These are phyloP conservation scores for Scedosporium apiospermum DNA, from an alignment of 2,329 filamentous ascomycete species.

Conservation along the genomic window DNA sequence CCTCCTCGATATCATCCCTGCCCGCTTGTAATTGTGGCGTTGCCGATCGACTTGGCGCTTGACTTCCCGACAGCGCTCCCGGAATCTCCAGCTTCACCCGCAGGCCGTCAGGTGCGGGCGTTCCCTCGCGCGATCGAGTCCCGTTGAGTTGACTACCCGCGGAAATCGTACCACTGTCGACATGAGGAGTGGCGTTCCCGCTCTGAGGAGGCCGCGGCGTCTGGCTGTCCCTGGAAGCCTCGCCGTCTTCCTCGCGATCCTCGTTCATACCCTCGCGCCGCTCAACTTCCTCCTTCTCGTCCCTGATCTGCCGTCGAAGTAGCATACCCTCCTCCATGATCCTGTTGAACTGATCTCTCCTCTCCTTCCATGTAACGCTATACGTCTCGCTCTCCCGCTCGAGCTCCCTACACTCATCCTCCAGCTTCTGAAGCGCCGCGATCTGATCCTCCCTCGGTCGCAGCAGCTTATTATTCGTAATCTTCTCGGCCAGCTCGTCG, in stretches of 20 bases:
- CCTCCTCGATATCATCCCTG: constrained; percentile 26
- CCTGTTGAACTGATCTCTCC: constrained; percentile 74
- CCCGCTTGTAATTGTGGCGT: constrained; percentile 18
- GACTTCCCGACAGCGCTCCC: constrained; percentile 12
- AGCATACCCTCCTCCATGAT: constrained; percentile 90
- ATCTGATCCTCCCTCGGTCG: constrained; percentile 78
- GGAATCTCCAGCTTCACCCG: constrained; percentile 9
- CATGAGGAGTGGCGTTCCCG: constrained; percentile 15
- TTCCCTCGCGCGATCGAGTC: constrained; percentile 16
- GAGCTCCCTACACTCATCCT: constrained; percentile 80
- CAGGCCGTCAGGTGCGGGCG: constrained; percentile 19
- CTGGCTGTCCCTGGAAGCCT: constrained; percentile 33
- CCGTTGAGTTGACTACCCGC: neutral
- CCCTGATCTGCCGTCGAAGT: constrained; percentile 74
- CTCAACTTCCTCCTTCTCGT: constrained; percentile 93
- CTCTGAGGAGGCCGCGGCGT: constrained; percentile 42
- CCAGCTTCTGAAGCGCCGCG: constrained; percentile 67
- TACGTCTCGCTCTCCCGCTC: constrained; percentile 78
- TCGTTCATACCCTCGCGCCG: constrained; percentile 73
- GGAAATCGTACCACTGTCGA: constrained; percentile 2
- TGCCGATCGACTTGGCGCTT: constrained; percentile 23
- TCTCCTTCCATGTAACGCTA: constrained; percentile 72
- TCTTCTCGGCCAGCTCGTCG: constrained; percentile 79
- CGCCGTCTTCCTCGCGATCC: constrained; percentile 51
- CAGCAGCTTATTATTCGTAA: constrained; percentile 66